Percentiles rank a stretch among this genome's conserved stretches.
Conservation (phyloP, 129 eudicot genomes). For the Pseudognaphalium luteoalbum region DNA sequence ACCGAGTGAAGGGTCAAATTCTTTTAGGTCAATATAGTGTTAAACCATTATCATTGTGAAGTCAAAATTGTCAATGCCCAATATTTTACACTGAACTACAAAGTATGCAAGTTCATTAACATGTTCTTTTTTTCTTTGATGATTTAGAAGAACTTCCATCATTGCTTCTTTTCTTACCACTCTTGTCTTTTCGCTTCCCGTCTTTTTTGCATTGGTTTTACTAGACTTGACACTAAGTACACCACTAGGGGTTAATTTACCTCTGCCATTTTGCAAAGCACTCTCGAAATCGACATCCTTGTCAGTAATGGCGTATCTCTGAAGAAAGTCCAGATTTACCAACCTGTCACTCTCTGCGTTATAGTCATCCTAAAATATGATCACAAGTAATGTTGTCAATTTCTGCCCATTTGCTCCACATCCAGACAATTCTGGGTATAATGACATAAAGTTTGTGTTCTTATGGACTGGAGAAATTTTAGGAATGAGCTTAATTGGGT, state of each 20-base stretch:
- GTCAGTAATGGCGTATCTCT: conserved; percentile 67
- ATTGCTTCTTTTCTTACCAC: conserved; percentile 56
- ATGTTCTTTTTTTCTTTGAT: conserved; percentile 59
- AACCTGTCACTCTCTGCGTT: conserved; percentile 53
- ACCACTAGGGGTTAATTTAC: conserved; percentile 54
- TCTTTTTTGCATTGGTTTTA: conserved; percentile 41
- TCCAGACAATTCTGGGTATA: no score
- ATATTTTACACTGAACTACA: no score
- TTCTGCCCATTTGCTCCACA: no score
- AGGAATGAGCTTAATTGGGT: no score
- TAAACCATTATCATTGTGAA: background rate
- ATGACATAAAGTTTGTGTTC: no score
- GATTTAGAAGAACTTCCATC: conserved; percentile 58
- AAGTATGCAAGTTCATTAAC: background rate
- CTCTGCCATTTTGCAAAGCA: conserved; percentile 58
- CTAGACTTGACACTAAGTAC: conserved; percentile 76
- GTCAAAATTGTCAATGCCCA: background rate
- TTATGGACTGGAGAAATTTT: no score
- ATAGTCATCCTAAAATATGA: conserved; percentile 48
- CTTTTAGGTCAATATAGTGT: background rate
- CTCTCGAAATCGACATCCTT: conserved; percentile 71
- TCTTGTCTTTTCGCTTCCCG: conserved; percentile 36
- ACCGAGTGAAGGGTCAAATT: background rate
- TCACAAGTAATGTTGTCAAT: no score
- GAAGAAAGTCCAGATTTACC: conserved; percentile 65